Conservation (phyloP, 176 grass and related monocot genomes). For the Oryza nivara region DNA sequence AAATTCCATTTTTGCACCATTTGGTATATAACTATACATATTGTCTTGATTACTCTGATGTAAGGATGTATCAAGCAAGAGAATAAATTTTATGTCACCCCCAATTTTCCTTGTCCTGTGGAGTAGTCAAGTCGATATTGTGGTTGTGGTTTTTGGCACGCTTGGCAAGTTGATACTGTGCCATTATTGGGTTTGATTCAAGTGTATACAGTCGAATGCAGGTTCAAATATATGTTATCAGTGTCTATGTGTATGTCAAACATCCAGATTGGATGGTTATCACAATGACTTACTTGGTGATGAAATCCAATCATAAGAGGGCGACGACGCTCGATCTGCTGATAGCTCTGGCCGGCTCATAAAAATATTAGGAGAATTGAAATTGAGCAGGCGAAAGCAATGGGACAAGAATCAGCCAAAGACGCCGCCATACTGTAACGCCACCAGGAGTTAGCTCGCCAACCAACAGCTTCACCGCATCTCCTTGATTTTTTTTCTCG, state of each 20-base stretch:
- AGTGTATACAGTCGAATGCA: background rate
- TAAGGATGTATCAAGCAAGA: slow-evolving; percentile 28
- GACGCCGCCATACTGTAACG: too few species aligned
- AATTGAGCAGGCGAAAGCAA: too few species aligned
- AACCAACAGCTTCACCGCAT: too few species aligned
- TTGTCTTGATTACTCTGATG: slow-evolving; percentile 26
- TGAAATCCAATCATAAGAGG: too few species aligned
- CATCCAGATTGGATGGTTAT: background rate
- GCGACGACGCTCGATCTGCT: too few species aligned
- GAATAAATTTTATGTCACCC: slow-evolving; percentile 14
- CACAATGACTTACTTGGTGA: background rate
- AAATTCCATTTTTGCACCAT: slow-evolving; percentile 30
- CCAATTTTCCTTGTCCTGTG: background rate
- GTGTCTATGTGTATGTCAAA: background rate
- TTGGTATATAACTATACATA: slow-evolving; percentile 23
- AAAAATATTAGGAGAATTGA: background rate
- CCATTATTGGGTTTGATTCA: slow-evolving; percentile 7
- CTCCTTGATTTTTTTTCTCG: background rate
- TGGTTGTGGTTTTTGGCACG: background rate
- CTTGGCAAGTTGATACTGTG: background rate
- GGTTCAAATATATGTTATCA: background rate
- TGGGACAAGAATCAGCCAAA: background rate
- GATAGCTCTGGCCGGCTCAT: background rate
- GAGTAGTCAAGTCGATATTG: background rate
- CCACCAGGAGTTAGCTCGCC: too few species aligned